Evolutionary conservation across 345 rosid genomes (phyloP).

Genomic region (Salix suchowensis): DNA sequence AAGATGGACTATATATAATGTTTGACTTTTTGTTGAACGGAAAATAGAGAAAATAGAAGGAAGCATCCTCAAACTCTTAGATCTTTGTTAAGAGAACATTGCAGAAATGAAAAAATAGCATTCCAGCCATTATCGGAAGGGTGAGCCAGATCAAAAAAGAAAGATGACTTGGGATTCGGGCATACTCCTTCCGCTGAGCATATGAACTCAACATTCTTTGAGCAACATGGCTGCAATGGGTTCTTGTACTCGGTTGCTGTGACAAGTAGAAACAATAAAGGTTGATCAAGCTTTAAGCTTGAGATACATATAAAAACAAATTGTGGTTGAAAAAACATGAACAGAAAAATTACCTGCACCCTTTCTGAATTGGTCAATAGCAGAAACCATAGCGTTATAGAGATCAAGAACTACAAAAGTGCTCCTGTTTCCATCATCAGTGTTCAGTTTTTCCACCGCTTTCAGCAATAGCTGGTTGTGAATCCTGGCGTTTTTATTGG

Average conservation of each 20-base stretch:
- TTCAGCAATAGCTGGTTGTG: conserved; percentile 25
- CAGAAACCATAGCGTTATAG: conserved; percentile 18
- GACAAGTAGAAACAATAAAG: no score
- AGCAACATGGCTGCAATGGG: background rate
- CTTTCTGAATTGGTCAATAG: conserved; percentile 3
- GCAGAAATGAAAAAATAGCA: no score
- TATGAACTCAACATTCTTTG: no score
- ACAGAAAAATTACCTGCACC: conserved; percentile 1
- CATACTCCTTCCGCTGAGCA: no score
- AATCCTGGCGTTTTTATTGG: conserved; percentile 5
- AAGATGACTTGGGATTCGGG: no score
- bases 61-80: no score
- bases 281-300: background rate
- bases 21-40: no score
- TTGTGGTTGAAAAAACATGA: background rate
- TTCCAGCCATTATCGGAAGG: no score
- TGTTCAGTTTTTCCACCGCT: conserved; percentile 19
- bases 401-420: conserved; percentile 23
- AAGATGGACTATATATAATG: no score
- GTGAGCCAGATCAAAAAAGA: no score
- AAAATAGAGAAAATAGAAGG: no score
- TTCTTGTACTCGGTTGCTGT: background rate
- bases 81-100: no score
- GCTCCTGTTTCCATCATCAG: background rate
- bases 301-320: background rate